A percentile compares a stretch with the other conserved stretches of the same genome.
These are phyloP conservation scores for Discostella pseudostelligera DNA, from an alignment of 108 stramenopile species.

Conservation along the genomic window DNA sequence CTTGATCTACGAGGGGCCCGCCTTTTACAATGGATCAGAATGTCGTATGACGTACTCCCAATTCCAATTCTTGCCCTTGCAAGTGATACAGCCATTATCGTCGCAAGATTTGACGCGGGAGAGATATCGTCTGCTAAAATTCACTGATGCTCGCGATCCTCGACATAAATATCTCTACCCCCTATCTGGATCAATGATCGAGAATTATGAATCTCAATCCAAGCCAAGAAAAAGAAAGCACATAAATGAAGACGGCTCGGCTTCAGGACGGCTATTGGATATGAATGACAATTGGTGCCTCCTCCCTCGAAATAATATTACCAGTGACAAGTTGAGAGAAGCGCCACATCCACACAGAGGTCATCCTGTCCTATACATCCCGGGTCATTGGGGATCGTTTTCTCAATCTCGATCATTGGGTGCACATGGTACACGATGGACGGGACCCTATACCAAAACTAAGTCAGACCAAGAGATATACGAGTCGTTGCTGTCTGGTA, in stretches of 20 bases:
- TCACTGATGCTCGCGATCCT: slow-evolving; percentile 76
- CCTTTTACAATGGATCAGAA: slow-evolving; percentile 64
- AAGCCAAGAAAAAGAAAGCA: slow-evolving; percentile 9
- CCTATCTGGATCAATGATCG: slow-evolving; percentile 24
- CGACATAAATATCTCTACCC: slow-evolving; percentile 37
- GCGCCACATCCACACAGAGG: slow-evolving; percentile 35
- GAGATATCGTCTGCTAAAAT: slow-evolving; percentile 66
- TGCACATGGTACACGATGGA: slow-evolving; percentile 79
- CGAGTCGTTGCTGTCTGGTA: slow-evolving; percentile 22
- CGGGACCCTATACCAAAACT: slow-evolving; percentile 18
- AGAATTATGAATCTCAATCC: slow-evolving; percentile 27
- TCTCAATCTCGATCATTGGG: slow-evolving; percentile 71
- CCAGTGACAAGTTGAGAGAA: slow-evolving; percentile 10
- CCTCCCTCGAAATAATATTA: slow-evolving; percentile 5
- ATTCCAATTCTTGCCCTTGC: slow-evolving; percentile 41
- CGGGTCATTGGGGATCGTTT: slow-evolving; percentile 82
- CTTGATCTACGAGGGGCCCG: slow-evolving; percentile 25
- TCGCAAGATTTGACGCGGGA: background rate
- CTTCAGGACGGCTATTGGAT: slow-evolving; percentile 26
- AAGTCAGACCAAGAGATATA: slow-evolving; percentile 25
- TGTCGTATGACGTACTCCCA: slow-evolving; percentile 78
- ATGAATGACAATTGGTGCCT: slow-evolving; percentile 40
- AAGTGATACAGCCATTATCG: slow-evolving; percentile 13
- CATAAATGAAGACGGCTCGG: background rate
- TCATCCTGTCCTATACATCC: slow-evolving; percentile 69